Evolutionary conservation across 2,329 filamentous ascomycete genomes (phyloP).

Genomic region (Ophiobolus disseminans): DNA sequence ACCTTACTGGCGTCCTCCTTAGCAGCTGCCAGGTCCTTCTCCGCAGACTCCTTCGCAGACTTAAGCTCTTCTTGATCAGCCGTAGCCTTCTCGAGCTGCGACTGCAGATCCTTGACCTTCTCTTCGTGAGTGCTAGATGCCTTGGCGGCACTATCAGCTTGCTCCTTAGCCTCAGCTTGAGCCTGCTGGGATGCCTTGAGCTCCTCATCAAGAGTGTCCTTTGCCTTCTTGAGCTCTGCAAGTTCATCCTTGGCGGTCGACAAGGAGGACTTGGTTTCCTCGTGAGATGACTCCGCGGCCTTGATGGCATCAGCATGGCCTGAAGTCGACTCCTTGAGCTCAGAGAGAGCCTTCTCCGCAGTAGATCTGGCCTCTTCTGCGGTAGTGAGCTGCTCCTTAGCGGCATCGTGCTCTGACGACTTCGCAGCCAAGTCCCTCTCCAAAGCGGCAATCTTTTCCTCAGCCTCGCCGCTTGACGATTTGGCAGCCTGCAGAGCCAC

Average conservation of each 20-base stretch:
- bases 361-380: slow-evolving; percentile 25
- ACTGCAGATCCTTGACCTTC: slow-evolving; percentile 7
- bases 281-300: slow-evolving; percentile 12
- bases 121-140: slow-evolving; percentile 4
- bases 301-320: slow-evolving; percentile 10
- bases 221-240: slow-evolving; percentile 22
- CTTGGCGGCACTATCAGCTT: not conserved
- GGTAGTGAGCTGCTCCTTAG: slow-evolving; percentile 22
- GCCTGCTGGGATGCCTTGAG: slow-evolving; percentile 25
- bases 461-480: slow-evolving; percentile 25
- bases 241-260: slow-evolving; percentile 16
- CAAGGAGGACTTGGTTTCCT: slow-evolving; percentile 20
- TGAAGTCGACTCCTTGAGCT: slow-evolving; percentile 25
- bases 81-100: slow-evolving; percentile 23
- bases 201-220: slow-evolving; percentile 24
- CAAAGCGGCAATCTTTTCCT: slow-evolving; percentile 34
- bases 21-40: slow-evolving; percentile 14
- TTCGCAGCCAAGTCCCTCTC: slow-evolving; percentile 35
- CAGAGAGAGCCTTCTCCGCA: slow-evolving; percentile 29
- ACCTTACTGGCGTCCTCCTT: slow-evolving; percentile 24
- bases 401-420: slow-evolving; percentile 13
- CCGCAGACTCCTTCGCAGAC: slow-evolving; percentile 14
- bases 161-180: slow-evolving; percentile 12
- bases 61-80: slow-evolving; percentile 21
- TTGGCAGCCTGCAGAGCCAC: slow-evolving; percentile 29